Percentiles rank a stretch among this genome's conserved stretches.
phyloP scores from a whole-genome alignment of 139 green algal species.

The Auxenochlorella pyrenoidosa region DNA sequence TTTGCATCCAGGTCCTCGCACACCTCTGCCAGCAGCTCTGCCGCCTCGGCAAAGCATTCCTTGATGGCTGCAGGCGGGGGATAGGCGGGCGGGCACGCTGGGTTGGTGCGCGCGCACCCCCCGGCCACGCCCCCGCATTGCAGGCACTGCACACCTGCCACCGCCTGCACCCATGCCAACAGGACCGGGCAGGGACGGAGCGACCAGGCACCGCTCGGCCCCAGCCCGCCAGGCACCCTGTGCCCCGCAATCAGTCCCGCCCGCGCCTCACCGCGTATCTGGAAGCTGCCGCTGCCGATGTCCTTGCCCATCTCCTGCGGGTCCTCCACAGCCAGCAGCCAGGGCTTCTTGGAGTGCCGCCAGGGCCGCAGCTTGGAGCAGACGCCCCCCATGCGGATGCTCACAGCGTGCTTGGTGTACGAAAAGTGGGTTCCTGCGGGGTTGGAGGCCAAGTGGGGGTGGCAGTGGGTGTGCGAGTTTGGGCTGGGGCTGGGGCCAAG shows the following conservation, averaged over 20 bases:
- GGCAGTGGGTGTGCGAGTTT: background rate
- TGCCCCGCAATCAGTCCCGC: background rate
- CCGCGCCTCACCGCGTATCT: conserved; percentile 38
- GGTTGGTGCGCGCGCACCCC: too few relatives aligned
- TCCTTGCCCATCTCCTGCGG: conserved; percentile 66
- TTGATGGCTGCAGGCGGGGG: conserved; percentile 25
- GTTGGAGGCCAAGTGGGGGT: background rate
- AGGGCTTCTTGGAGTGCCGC: conserved; percentile 35
- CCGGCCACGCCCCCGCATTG: too few relatives aligned
- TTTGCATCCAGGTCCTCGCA: conserved; percentile 48
- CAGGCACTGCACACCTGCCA: too few relatives aligned
- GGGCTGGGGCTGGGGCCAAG: too few relatives aligned
- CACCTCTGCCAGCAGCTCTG: conserved; percentile 45
- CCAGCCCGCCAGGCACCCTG: background rate
- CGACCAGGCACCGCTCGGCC: too few relatives aligned
- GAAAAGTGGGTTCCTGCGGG: conserved; percentile 47
- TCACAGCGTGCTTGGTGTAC: conserved; percentile 60
- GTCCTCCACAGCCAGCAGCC: conserved; percentile 68
- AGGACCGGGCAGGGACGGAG: too few relatives aligned
- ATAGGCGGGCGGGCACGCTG: background rate
- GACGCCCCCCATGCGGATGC: conserved; percentile 64
- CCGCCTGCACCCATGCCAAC: too few relatives aligned
- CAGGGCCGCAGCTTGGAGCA: conserved; percentile 57
- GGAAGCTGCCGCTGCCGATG: conserved; percentile 57
- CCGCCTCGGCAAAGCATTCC: conserved; percentile 32